Evolutionary conservation across 805 yeast genomes (phyloP), one percentile per base, ranked within the genome.

Genomic region (Saccharomycopsis sp.): DNA sequence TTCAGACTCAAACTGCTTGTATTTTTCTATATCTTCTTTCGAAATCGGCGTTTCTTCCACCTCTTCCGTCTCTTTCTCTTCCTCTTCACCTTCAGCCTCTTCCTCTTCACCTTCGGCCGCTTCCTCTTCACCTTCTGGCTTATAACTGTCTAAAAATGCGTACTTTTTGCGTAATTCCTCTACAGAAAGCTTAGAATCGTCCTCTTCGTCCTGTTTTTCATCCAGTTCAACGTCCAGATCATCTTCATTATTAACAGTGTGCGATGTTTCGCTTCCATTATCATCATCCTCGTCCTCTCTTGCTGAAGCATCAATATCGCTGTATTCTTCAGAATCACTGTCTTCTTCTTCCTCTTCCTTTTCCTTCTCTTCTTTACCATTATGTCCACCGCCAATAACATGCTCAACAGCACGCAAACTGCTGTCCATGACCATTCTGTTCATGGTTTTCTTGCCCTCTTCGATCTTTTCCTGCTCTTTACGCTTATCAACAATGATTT

Each of bases 141-240:
- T 24, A 47, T 58, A 58, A 41, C 17, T 51, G 15, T 58, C 61
- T 41, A 68, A 52, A 34, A 69, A 63, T 3, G 76, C 72, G 62
- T 80, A 80, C 60, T 79, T 79, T 57, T 72, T 65, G 38, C 69
- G 66, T 56, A 79, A 71, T 60, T 79, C 77, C 7, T 75, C 79
- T 2, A 77, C 73, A 1, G 80, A 68, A 22, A 80, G 66, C n/a
- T 66, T 64, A 62, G 70, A 69, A 58, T 73, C 78, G 41, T 70
- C 70, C 17, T 67, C 69, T 23, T 63, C 71, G 52, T 47, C 58
- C n/a, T n/a, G n/a, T n/a, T 12, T 22, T 53, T 52, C 41, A 19
- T 50, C 59, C 2, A 52, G 53, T 7, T 61, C 65, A 3, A 53
- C 64, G 14, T 62, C 58, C 3, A 55, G 61, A 15, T 66, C 71